phyloP scores from a whole-genome alignment of 2,329 filamentous ascomycete species.

The Nemania diffusa region DNA sequence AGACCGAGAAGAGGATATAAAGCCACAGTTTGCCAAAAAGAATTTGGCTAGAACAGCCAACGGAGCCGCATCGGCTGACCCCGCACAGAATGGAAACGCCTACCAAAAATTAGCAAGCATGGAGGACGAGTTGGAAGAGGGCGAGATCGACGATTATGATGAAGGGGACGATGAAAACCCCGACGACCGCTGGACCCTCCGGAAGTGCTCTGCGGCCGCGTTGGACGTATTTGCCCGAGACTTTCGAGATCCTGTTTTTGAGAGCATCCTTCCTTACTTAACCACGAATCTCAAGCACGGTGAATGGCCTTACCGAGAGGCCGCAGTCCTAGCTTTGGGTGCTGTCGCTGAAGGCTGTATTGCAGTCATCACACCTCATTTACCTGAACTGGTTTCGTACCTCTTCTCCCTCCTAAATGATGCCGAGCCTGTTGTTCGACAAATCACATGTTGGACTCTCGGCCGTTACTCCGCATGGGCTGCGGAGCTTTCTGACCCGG shows the following conservation, averaged over 20 bases:
- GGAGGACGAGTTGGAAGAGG: constrained; percentile 85
- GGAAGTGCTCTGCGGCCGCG: constrained; percentile 96
- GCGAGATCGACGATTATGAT: constrained; percentile 81
- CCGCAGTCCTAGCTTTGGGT: constrained; percentile 91
- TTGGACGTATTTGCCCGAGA: constrained; percentile 93
- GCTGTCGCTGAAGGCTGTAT: constrained; percentile 96
- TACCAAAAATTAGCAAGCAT: constrained; percentile 67
- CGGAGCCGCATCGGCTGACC: constrained; percentile 61
- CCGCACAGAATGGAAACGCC: constrained; percentile 63
- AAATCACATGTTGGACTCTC: constrained; percentile 98
- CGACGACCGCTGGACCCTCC: constrained; percentile 92
- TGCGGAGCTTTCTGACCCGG: constrained; percentile 73
- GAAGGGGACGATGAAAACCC: constrained; percentile 83
- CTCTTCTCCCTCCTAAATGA: constrained; percentile 88
- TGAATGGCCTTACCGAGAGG: constrained; percentile 93
- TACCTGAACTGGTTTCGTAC: constrained; percentile 90
- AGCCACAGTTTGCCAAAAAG: constrained; percentile 87
- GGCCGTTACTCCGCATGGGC: constrained; percentile 95
- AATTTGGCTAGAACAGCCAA: constrained; percentile 67
- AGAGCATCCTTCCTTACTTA: constrained; percentile 90
- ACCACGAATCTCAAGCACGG: constrained; percentile 87
- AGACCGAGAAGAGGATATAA: constrained; percentile 89
- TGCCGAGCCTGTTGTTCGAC: constrained; percentile 86
- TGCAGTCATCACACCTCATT: constrained; percentile 86
- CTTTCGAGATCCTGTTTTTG: constrained; percentile 88